Percentiles rank a stretch among this genome's conserved stretches.
phyloP scores from a whole-genome alignment of 2,329 filamentous ascomycete species.

The Talaromyces marneffei region DNA sequence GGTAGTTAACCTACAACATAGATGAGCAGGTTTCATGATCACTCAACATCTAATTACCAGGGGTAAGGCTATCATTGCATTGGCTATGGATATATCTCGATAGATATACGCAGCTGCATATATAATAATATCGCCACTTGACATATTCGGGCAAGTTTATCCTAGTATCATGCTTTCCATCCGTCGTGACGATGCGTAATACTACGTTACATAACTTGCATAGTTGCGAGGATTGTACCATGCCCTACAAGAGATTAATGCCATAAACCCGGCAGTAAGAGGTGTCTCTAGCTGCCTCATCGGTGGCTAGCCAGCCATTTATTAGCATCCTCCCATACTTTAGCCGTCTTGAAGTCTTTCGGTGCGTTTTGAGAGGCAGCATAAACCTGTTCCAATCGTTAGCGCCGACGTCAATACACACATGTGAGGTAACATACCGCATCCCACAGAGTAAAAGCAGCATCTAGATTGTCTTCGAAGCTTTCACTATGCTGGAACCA shows the following conservation, averaged over 20 bases:
- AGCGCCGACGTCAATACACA: conserved; percentile 2
- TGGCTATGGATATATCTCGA: conserved; percentile 3
- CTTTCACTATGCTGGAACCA: conserved; percentile 59
- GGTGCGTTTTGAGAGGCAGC: conserved; percentile 52
- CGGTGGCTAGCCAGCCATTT: conserved; percentile 49
- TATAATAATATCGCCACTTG: not conserved
- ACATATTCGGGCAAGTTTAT: not conserved
- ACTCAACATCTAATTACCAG: not conserved
- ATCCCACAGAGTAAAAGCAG: conserved; percentile 60
- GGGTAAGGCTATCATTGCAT: not conserved
- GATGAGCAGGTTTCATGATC: not conserved
- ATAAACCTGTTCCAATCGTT: conserved; percentile 44
- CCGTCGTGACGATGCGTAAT: conserved; percentile 3
- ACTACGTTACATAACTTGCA: conserved; percentile 7
- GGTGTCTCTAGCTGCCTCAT: conserved; percentile 18
- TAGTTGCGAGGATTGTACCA: not conserved
- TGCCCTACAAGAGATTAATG: not conserved
- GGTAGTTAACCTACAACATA: not conserved
- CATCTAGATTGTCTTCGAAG: conserved; percentile 53
- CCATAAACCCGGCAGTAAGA: not conserved
- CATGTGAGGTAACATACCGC: conserved; percentile 45
- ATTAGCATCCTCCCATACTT: conserved; percentile 55
- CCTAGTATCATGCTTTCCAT: not conserved
- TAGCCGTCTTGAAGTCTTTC: conserved; percentile 47
- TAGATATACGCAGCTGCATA: conserved; percentile 1